These are phyloP conservation scores for Pichia sp. DNA, from an alignment of 1,139 yeast genomes.

Conservation along the genomic window DNA sequence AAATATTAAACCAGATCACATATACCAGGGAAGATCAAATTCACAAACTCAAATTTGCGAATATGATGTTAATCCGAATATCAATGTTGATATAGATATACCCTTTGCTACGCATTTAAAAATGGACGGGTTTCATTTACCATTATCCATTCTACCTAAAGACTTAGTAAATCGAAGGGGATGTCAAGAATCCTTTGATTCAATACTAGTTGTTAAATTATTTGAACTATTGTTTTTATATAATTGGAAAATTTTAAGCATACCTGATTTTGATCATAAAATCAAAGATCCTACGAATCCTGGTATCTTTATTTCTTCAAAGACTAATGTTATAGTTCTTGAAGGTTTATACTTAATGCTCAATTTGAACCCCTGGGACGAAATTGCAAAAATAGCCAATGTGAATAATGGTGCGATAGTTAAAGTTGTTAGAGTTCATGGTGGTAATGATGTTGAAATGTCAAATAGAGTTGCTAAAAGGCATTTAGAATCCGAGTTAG, in stretches of 20 bases:
- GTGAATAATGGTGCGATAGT: slow-evolving; percentile 28
- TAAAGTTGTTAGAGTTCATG: slow-evolving; percentile 7
- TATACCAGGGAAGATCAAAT: slow-evolving; percentile 1
- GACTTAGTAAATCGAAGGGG: slow-evolving; percentile 66
- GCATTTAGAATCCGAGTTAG: slow-evolving; percentile 69
- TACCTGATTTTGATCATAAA: slow-evolving; percentile 76
- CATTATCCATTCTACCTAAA: slow-evolving; percentile 49
- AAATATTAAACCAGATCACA: background rate
- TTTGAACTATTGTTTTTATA: slow-evolving; percentile 22
- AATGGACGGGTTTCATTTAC: slow-evolving; percentile 82
- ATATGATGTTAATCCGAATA: background rate
- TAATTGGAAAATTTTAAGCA: slow-evolving; percentile 29
- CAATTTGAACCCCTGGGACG: slow-evolving; percentile 38
- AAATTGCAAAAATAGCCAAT: slow-evolving; percentile 27
- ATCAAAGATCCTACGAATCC: slow-evolving; percentile 58
- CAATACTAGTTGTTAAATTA: slow-evolving; percentile 39
- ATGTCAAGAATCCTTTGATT: slow-evolving; percentile 80
- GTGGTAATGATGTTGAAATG: slow-evolving; percentile 4
- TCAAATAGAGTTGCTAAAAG: slow-evolving; percentile 55
- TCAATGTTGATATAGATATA: background rate
- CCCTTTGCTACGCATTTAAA: slow-evolving; percentile 38
- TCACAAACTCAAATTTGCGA: slow-evolving; percentile 8
- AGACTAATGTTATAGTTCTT: slow-evolving; percentile 46
- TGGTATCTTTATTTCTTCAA: slow-evolving; percentile 39
- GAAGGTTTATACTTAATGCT: slow-evolving; percentile 59